These are phyloP conservation scores for Lactifluus hygrophoroides DNA, from an alignment of 768 basidiomycete species.

Conservation along the genomic window DNA sequence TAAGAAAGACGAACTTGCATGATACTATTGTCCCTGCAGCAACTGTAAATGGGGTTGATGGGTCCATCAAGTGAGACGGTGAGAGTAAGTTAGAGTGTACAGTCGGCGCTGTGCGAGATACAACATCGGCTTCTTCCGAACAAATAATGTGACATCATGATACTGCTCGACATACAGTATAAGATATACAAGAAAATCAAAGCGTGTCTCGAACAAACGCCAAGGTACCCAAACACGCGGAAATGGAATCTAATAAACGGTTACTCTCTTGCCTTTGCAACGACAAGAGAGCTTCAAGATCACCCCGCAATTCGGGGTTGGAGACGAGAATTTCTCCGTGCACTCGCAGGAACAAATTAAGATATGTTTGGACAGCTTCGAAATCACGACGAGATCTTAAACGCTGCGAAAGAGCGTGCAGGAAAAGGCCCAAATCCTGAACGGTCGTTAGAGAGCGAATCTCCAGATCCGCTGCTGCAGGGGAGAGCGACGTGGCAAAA, in stretches of 20 bases:
- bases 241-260: conserved; percentile 65
- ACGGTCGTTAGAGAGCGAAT: conserved; percentile 68
- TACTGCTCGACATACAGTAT: too few species aligned
- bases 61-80: conserved; percentile 28
- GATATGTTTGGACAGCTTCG: conserved; percentile 86
- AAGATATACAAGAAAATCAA: conserved; percentile 24
- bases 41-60: conserved; percentile 34
- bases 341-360: conserved; percentile 74
- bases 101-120: background rate
- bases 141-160: background rate
- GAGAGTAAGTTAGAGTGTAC: too few species aligned
- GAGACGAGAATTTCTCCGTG: conserved; percentile 76
- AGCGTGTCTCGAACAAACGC: conserved; percentile 65
- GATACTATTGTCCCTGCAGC: conserved; percentile 51
- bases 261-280: conserved; percentile 73
- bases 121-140: conserved; percentile 8
- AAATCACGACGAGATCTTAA: conserved; percentile 81
- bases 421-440: conserved; percentile 55
- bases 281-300: conserved; percentile 48
- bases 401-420: conserved; percentile 64
- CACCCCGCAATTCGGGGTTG: conserved; percentile 53
- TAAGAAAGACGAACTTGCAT: conserved; percentile 69
- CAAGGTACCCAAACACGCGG: conserved; percentile 66
- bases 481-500: conserved; percentile 78
- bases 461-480: conserved; percentile 87